Conservation (phyloP, 2,329 filamentous ascomycete genomes). For the Hawksworthiomyces lignivorus region DNA sequence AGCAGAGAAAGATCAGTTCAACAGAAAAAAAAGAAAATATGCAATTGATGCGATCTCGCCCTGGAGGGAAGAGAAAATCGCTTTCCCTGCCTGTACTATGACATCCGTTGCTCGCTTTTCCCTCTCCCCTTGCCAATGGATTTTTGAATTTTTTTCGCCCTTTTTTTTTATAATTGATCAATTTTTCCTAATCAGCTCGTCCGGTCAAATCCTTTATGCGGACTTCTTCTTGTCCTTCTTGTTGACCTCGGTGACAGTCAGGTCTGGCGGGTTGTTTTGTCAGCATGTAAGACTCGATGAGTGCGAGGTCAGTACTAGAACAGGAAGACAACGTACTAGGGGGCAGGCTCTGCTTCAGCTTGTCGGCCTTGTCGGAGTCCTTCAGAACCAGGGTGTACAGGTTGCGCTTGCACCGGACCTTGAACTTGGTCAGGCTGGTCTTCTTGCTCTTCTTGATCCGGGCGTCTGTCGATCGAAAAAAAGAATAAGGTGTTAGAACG, state of each 20-base stretch:
- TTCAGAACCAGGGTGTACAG: constrained; percentile 98
- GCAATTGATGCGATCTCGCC: no score
- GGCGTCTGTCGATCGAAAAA: constrained; percentile 50
- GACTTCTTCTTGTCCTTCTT: constrained; percentile 53
- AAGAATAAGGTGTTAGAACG: constrained; percentile 13
- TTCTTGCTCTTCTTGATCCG: constrained; percentile 95
- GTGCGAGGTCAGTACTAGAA: neutral
- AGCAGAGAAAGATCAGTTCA: neutral
- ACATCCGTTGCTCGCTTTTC: no score
- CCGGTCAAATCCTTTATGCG: constrained; percentile 25
- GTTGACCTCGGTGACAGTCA: constrained; percentile 47
- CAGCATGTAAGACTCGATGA: constrained; percentile 6
- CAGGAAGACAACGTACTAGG: constrained; percentile 61
- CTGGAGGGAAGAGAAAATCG: no score
- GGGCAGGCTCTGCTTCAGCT: constrained; percentile 98
- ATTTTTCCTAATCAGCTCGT: neutral
- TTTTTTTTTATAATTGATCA: constrained; percentile 4
- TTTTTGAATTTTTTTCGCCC: no score
- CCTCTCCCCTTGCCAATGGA: no score
- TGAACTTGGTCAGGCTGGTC: constrained; percentile 97
- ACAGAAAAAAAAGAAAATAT: neutral
- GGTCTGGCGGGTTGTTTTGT: constrained; percentile 30
- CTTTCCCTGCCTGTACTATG: no score
- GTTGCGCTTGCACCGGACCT: constrained; percentile 96
- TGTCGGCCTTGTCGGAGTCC: constrained; percentile 99